Conservation (phyloP, 345 rosid genomes). For the Salix koriyanagi region DNA sequence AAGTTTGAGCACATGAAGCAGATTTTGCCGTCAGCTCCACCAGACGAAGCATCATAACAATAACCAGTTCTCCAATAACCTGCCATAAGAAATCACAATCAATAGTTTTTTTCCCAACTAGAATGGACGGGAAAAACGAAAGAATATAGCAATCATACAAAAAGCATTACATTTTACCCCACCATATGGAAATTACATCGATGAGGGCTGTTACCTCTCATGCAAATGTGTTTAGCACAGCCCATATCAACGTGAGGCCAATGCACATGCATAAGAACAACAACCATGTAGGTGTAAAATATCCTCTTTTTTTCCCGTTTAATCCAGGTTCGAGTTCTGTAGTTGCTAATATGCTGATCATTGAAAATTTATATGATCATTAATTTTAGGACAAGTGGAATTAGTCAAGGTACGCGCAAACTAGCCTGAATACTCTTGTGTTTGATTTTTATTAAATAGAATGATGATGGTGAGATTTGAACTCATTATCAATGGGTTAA, state of each 20-base stretch:
- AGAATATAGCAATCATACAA: background rate
- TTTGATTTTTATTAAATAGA: too few species aligned
- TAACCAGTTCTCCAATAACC: conserved; percentile 49
- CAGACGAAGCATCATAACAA: conserved; percentile 58
- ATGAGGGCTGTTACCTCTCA: conserved; percentile 56
- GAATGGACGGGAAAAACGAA: background rate
- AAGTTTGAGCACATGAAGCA: conserved; percentile 48
- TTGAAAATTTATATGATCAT: too few species aligned
- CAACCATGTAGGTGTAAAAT: conserved; percentile 51
- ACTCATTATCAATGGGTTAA: too few species aligned
- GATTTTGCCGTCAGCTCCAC: conserved; percentile 46
- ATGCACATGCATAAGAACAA: conserved; percentile 59
- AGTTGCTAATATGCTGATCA: too few species aligned
- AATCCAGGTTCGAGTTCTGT: too few species aligned
- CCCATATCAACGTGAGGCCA: conserved; percentile 53
- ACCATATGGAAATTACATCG: conserved; percentile 60
- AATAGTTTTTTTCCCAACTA: background rate
- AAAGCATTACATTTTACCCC: conserved; percentile 35
- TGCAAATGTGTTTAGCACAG: conserved; percentile 55
- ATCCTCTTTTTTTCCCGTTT: conserved; percentile 17
- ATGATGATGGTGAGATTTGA: too few species aligned
- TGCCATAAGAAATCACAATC: conserved; percentile 9
- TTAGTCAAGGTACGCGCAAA: too few species aligned
- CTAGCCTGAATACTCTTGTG: too few species aligned
- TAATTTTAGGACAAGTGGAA: too few species aligned